Percentiles rank a stretch among this genome's conserved stretches.
phyloP scores from a whole-genome alignment of 768 basidiomycete genomes.

The Phylloporus sp. region DNA sequence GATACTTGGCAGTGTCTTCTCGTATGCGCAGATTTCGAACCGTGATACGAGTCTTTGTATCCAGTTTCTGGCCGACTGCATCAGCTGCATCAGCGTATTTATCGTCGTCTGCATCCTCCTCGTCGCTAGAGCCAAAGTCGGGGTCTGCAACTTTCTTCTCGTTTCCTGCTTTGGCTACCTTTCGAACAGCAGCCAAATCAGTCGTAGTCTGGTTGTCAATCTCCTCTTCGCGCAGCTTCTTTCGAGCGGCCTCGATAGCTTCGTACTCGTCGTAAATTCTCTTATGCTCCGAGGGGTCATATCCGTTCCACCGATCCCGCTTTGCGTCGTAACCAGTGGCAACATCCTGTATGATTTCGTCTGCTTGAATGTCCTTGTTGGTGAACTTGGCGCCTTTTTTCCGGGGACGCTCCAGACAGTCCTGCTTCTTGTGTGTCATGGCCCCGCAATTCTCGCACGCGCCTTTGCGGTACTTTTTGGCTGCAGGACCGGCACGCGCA shows the following conservation, averaged over 20 bases:
- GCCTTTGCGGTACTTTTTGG: slow-evolving; percentile 96
- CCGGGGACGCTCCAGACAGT: slow-evolving; percentile 94
- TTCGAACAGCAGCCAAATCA: slow-evolving; percentile 84
- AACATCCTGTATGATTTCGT: slow-evolving; percentile 86
- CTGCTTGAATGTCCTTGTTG: slow-evolving; percentile 83
- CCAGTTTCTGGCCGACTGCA: slow-evolving; percentile 95
- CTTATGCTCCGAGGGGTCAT: slow-evolving; percentile 85
- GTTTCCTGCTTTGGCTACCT: slow-evolving; percentile 87
- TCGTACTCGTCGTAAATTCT: slow-evolving; percentile 90
- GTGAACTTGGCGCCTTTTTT: slow-evolving; percentile 95
- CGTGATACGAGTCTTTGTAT: slow-evolving; percentile 97
- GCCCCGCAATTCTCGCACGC: slow-evolving; percentile 99
- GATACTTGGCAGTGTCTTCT: slow-evolving; percentile 98
- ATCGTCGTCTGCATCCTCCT: slow-evolving; percentile 95
- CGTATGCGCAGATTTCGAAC: slow-evolving; percentile 97
- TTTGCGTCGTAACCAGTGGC: slow-evolving; percentile 84
- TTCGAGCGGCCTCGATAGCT: slow-evolving; percentile 85
- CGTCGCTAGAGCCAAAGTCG: slow-evolving; percentile 95
- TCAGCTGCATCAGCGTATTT: slow-evolving; percentile 98
- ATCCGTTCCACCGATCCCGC: slow-evolving; percentile 98
- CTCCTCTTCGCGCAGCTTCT: slow-evolving; percentile 91
- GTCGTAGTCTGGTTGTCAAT: slow-evolving; percentile 97
- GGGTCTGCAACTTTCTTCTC: slow-evolving; percentile 72
- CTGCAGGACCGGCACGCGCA: slow-evolving; percentile 78
- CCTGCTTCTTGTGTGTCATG: slow-evolving; percentile 85